Conservation (phyloP, 129 eudicot genomes). For the Tanacetum coccineum region DNA sequence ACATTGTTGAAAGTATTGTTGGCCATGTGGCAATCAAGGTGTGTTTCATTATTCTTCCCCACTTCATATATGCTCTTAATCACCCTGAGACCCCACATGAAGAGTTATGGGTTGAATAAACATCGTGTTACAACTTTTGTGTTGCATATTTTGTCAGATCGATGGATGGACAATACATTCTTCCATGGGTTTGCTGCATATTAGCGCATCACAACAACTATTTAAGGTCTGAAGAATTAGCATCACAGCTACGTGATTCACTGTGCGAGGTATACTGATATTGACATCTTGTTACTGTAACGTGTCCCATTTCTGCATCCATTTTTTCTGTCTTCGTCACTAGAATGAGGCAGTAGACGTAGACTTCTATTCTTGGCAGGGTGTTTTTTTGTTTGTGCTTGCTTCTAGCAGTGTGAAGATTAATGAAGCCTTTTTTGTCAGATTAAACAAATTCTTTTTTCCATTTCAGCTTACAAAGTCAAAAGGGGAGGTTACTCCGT, state of each 20-base stretch:
- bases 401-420: neutral
- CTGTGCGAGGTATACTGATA: slow-evolving; percentile 56
- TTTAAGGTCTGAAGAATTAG: slow-evolving; percentile 56
- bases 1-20: slow-evolving; percentile 51
- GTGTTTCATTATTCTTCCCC: neutral
- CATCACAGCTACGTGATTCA: slow-evolving; percentile 51
- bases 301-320: too few species aligned
- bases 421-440: neutral
- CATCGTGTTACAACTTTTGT: neutral
- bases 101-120: neutral
- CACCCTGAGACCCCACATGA: slow-evolving; percentile 2
- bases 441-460: neutral
- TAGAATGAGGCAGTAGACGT: too few species aligned
- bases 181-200: slow-evolving; percentile 76
- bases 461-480: slow-evolving; percentile 57
- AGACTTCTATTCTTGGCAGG: too few species aligned
- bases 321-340: too few species aligned
- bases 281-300: slow-evolving; percentile 2
- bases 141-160: slow-evolving; percentile 40
- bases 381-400: too few species aligned
- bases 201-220: slow-evolving; percentile 58
- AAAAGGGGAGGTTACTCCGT: slow-evolving; percentile 42
- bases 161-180: slow-evolving; percentile 47
- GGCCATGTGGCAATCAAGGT: slow-evolving; percentile 56
- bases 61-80: neutral